Base-by-base conservation (phyloP, 371 early-diverging fungal genomes). In the Mucor saturninus region DNA sequence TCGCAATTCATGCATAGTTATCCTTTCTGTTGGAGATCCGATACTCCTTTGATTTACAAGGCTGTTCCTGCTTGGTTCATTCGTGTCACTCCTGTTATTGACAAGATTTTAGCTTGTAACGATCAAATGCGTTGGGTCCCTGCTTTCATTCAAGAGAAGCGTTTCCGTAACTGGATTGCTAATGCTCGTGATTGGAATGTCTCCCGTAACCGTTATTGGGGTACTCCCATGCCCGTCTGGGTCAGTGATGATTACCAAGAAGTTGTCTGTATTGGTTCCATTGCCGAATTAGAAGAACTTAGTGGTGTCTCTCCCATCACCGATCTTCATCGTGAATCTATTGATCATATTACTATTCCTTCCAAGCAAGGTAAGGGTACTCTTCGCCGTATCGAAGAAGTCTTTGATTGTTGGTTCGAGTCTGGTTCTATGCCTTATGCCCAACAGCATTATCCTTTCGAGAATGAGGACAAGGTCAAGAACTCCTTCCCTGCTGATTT, bases 181-280 rank as follows among this genome's bases (percentile, higher is more conserved):
- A 93, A 95, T 73, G 99, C 98, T 29, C 92, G 96, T 66, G 99
- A 99, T 84, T 99, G 99, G 99, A 93, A 95, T 71, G 87, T 99
- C 45, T 98, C 99, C 43, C 94, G 99, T 76, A 98, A 95, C 83
- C 92, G 99, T 69, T 99, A 96, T 86, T 99, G 99, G 99, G 99
- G 99, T 67, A 99, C 99, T 14, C 99, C 99, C 56, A 96, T 99
- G 54, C 99, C 99, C 31, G 77, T 99, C 54, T 99, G 99, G 99
- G 91, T 88, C 60, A 95, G 90, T 73, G 97, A 95, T 3, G 99
- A 99, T 76, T 89, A 86, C 56, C 83, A 91, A 56, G 98, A 97
- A 81, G 77, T 98, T 46, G 91, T 99, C 30, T 98, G 97, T 77
- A 74, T 99, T 66, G 99, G 99, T 43, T 98, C 98, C 5, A 86